phyloP scores from a whole-genome alignment of 192 early-diverging fungal species.

The Backusella liffmaniae region DNA sequence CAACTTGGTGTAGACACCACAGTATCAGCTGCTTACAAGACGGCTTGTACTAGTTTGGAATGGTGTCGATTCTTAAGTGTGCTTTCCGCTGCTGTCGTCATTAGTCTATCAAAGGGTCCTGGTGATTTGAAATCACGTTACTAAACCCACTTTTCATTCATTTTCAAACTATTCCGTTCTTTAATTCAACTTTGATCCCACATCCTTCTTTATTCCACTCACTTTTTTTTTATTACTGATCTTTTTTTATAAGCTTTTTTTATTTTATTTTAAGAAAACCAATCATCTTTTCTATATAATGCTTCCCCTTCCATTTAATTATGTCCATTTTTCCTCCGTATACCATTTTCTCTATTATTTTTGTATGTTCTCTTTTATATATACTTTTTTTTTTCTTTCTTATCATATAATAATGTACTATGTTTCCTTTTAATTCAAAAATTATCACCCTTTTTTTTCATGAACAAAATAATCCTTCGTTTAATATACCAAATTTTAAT shows the following conservation, averaged over 20 bases:
- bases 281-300: neutral
- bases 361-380: neutral
- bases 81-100: constrained; percentile 14
- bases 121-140: constrained; percentile 6
- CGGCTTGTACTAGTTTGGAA: constrained; percentile 13
- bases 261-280: neutral
- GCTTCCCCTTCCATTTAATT: neutral
- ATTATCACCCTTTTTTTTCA: neutral
- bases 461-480: neutral
- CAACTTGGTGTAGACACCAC: neutral
- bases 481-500: neutral
- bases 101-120: constrained; percentile 25
- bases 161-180: constrained; percentile 1
- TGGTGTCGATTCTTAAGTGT: constrained; percentile 34
- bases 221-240: neutral
- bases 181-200: neutral
- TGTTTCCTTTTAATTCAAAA: neutral
- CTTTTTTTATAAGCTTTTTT: neutral
- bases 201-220: neutral
- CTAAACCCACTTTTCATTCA: neutral
- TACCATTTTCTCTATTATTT: neutral
- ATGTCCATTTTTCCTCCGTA: neutral
- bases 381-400: neutral
- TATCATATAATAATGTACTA: neutral
- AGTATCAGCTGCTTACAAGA: neutral